Evolutionary conservation across 2,329 filamentous ascomycete species (phyloP).

Genomic region (Verticillium klebahnii): DNA sequence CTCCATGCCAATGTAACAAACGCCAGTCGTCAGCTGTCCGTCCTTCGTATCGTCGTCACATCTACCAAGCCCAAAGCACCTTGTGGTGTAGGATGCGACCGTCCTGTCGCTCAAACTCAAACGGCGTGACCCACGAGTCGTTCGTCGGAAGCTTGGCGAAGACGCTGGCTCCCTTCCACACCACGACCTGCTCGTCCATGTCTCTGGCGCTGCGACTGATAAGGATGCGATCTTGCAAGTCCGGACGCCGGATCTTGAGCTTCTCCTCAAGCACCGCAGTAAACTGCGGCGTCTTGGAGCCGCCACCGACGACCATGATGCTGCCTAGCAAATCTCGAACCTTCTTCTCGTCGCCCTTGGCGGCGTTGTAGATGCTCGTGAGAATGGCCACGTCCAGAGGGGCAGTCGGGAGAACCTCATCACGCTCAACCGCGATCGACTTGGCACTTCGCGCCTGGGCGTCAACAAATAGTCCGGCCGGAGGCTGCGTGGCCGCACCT

Average conservation of each 20-base stretch:
- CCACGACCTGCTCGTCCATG: slow-evolving; percentile 94
- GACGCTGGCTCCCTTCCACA: slow-evolving; percentile 96
- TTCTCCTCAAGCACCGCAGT: slow-evolving; percentile 78
- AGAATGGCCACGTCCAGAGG: slow-evolving; percentile 87
- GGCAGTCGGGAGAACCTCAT: slow-evolving; percentile 75
- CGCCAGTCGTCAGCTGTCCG: not conserved
- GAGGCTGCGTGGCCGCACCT: slow-evolving; percentile 25
- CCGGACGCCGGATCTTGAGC: slow-evolving; percentile 62
- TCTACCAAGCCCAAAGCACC: slow-evolving; percentile 58
- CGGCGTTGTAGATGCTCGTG: slow-evolving; percentile 81
- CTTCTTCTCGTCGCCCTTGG: slow-evolving; percentile 87
- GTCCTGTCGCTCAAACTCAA: slow-evolving; percentile 85
- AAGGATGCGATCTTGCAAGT: slow-evolving; percentile 55
- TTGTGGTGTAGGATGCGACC: slow-evolving; percentile 81
- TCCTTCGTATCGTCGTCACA: not conserved
- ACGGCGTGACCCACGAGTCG: slow-evolving; percentile 86
- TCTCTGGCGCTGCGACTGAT: slow-evolving; percentile 75
- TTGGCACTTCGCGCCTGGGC: slow-evolving; percentile 44
- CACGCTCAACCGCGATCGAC: slow-evolving; percentile 62
- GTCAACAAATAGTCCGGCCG: slow-evolving; percentile 46
- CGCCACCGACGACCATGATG: slow-evolving; percentile 87
- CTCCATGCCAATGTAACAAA: not conserved
- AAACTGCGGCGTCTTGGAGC: slow-evolving; percentile 75
- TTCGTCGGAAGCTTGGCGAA: slow-evolving; percentile 91
- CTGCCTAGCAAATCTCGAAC: slow-evolving; percentile 83